These are phyloP conservation scores for Globisporangium radiosum DNA, from an alignment of 352 stramenopile species.

Conservation along the genomic window DNA sequence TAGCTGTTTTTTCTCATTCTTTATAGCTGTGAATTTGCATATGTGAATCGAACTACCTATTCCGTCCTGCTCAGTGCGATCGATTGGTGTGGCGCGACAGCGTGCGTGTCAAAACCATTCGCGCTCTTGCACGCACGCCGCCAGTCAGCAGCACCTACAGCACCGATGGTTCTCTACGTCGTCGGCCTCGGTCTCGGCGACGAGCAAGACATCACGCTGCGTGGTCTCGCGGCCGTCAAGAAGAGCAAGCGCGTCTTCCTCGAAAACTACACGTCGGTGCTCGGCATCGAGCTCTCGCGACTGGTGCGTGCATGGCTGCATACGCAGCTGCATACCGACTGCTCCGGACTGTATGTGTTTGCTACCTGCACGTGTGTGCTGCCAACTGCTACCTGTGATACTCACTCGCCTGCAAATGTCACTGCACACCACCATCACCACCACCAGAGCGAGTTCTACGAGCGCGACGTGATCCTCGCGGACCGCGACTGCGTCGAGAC, in stretches of 20 bases:
- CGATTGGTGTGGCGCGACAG: neutral
- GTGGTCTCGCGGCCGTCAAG: slow-evolving; percentile 94
- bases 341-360: neutral
- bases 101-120: too few species aligned
- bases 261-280: slow-evolving; percentile 97
- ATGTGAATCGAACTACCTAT: neutral
- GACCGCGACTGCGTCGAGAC: slow-evolving; percentile 96
- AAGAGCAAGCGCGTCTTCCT: slow-evolving; percentile 93
- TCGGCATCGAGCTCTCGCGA: slow-evolving; percentile 86
- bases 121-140: neutral
- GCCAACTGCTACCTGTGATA: too few species aligned
- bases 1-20: too few species aligned
- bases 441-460: slow-evolving; percentile 91
- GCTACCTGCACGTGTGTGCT: neutral
- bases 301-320: slow-evolving; percentile 38
- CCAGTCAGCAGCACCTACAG: too few species aligned
- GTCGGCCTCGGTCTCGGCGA: slow-evolving; percentile 96
- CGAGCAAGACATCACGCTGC: slow-evolving; percentile 98
- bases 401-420: too few species aligned
- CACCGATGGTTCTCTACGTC: slow-evolving; percentile 91
- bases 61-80: neutral
- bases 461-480: slow-evolving; percentile 79
- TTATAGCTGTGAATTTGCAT: neutral
- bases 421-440: too few species aligned
- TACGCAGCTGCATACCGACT: neutral